Base-by-base conservation (phyloP, 768 basidiomycete genomes). In the Baorangia bicolor region DNA sequence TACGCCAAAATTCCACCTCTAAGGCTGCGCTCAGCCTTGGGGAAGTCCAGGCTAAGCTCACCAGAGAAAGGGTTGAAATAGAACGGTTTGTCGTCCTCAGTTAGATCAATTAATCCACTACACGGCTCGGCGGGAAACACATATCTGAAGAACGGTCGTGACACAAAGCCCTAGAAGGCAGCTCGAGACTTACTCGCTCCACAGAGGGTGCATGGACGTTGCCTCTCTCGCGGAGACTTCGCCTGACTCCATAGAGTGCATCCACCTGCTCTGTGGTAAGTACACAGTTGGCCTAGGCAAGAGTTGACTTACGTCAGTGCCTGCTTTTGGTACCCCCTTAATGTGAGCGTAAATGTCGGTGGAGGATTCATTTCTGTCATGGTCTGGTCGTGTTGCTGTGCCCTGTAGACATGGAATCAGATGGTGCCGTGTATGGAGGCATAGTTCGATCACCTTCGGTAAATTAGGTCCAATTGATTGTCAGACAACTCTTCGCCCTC, bases 21-120 rank as follows among this genome's bases (percentile, higher is more conserved):
- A 50, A 90, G 86, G 57, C 81, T 86, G 44, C 83, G 79, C 64
- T 90, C 87, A 0, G 90, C 85, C 64, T 78, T 88, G 0, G 96
- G 96, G 62, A 96, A 93, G 10, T 85, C 78, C 27, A 98, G 73
- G 59, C 87, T 92, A 49, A 98, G 74, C 67, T 98, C 94, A 11
- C 95, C 91, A 11, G 90, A 94, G 68, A 92, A 93, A 2, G 92
- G 85, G 64, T 94, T 96, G 77, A 91, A 92, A 73, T 93, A 96
- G 67, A 96, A 95, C 0, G 76, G 76, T 49, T 77, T 81, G 23
- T 94, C 91, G 34, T 92, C 90, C 12, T 78, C 83, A 3, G 92
- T 92, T 21, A 95, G 76, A 66, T 94, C 93, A 42, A 94, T 89
- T 31, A 84, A 73, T 34, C 78, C 78, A 11, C 78, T 77, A 23